These are phyloP conservation scores for Umbelopsis isabellina DNA, from an alignment of 192 early-diverging fungal species.

Conservation along the genomic window DNA sequence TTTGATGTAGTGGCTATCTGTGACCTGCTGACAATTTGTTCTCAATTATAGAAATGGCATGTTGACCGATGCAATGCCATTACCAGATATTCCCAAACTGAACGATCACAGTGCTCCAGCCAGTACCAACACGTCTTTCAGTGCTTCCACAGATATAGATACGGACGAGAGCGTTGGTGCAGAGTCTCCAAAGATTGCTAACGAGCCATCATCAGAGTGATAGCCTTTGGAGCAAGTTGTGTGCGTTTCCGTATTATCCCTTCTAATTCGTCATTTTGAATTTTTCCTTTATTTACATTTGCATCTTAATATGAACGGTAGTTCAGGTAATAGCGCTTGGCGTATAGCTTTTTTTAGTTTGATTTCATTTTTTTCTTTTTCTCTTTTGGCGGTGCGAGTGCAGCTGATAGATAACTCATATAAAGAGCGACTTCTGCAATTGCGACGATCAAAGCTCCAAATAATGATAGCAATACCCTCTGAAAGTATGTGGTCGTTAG, in stretches of 20 bases:
- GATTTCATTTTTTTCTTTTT: neutral
- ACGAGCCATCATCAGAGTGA: neutral
- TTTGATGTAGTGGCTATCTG: neutral
- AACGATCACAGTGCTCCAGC: neutral
- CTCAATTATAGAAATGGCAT: neutral
- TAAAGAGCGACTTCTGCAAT: conserved; percentile 8
- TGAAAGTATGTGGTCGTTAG: neutral
- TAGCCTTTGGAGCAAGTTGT: neutral
- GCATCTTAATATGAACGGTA: no score
- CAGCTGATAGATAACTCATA: conserved; percentile 9
- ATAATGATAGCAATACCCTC: neutral
- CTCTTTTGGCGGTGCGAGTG: neutral
- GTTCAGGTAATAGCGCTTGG: no score
- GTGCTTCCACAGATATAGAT: conserved; percentile 8
- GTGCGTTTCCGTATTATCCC: neutral
- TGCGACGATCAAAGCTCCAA: conserved; percentile 5
- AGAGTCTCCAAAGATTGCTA: neutral
- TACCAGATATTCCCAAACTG: neutral
- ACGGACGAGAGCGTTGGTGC: conserved; percentile 1
- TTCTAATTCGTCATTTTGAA: neutral
- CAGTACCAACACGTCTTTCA: conserved; percentile 4
- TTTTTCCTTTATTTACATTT: neutral
- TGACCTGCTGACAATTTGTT: neutral
- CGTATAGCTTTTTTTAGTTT: neutral
- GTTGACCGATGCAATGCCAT: neutral